Percentiles rank a stretch among this genome's conserved stretches.
Evolutionary conservation across 129 eudicot genomes (phyloP).

Genomic region (Flaveria trinervia): DNA sequence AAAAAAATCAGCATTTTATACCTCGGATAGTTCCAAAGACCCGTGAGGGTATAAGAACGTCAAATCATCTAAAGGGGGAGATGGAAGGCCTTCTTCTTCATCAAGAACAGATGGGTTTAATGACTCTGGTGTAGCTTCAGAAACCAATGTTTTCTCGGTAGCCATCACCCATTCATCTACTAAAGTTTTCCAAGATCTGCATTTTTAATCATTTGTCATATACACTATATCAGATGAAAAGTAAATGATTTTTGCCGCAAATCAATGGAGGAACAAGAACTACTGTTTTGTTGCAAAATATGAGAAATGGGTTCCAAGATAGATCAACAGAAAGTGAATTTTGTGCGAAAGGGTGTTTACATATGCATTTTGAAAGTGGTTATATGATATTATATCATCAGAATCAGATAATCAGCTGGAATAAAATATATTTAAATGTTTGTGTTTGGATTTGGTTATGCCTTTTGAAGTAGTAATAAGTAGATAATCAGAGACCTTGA

Average conservation of each 20-base stretch:
- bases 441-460: neutral
- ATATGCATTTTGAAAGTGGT: neutral
- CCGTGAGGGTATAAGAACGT: conserved; percentile 57
- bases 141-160: conserved; percentile 38
- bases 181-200: conserved; percentile 74
- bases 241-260: neutral
- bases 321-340: neutral
- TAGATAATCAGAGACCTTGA: neutral
- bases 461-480: neutral
- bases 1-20: conserved; percentile 28
- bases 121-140: conserved; percentile 76
- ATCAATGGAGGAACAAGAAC: neutral
- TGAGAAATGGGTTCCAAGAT: neutral
- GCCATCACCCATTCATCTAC: conserved; percentile 74
- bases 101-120: conserved; percentile 71
- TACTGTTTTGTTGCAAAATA: neutral
- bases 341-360: neutral
- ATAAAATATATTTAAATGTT: neutral
- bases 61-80: conserved; percentile 92
- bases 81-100: conserved; percentile 82
- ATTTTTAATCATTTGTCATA: conserved; percentile 17
- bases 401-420: neutral
- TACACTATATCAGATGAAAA: conserved; percentile 13
- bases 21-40: conserved; percentile 71
- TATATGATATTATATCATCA: neutral